These are phyloP conservation scores for Candida tibetensis DNA, from an alignment of 805 yeast genomes.

Conservation along the genomic window DNA sequence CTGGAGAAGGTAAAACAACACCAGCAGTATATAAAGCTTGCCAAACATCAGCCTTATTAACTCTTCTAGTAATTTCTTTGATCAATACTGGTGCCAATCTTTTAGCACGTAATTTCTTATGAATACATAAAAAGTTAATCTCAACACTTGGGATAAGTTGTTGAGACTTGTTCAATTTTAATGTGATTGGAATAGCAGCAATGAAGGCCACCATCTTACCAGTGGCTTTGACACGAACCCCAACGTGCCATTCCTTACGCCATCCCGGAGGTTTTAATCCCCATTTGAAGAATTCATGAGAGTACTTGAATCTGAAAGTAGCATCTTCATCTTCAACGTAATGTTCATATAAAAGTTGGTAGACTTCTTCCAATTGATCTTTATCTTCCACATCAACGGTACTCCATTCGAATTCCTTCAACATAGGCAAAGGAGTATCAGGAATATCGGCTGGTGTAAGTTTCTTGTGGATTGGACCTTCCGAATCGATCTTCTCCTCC, in stretches of 20 bases:
- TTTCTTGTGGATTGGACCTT: slow-evolving; percentile 74
- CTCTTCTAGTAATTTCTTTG: slow-evolving; percentile 90
- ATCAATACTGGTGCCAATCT: slow-evolving; percentile 92
- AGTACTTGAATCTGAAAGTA: slow-evolving; percentile 86
- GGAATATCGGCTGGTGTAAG: slow-evolving; percentile 75
- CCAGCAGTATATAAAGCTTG: slow-evolving; percentile 97
- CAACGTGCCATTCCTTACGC: slow-evolving; percentile 84
- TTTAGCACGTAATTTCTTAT: slow-evolving; percentile 89
- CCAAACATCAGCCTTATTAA: slow-evolving; percentile 82
- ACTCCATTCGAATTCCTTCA: slow-evolving; percentile 85
- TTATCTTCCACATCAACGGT: slow-evolving; percentile 59
- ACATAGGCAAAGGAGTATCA: slow-evolving; percentile 64
- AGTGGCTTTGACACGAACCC: slow-evolving; percentile 79
- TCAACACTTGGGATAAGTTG: slow-evolving; percentile 64
- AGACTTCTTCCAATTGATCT: slow-evolving; percentile 69
- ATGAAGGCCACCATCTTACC: slow-evolving; percentile 87
- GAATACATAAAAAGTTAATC: slow-evolving; percentile 91
- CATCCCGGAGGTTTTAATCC: slow-evolving; percentile 94
- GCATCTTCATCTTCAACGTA: slow-evolving; percentile 95
- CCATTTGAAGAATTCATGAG: slow-evolving; percentile 83
- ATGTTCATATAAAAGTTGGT: slow-evolving; percentile 76
- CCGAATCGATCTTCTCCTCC: slow-evolving; percentile 61
- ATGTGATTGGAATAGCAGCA: slow-evolving; percentile 77
- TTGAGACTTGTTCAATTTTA: slow-evolving; percentile 55
- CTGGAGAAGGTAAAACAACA: slow-evolving; percentile 86